Evolutionary conservation across 1,284 basidiomycete species (phyloP).

Genomic region (Phaffia rhodozyma): DNA sequence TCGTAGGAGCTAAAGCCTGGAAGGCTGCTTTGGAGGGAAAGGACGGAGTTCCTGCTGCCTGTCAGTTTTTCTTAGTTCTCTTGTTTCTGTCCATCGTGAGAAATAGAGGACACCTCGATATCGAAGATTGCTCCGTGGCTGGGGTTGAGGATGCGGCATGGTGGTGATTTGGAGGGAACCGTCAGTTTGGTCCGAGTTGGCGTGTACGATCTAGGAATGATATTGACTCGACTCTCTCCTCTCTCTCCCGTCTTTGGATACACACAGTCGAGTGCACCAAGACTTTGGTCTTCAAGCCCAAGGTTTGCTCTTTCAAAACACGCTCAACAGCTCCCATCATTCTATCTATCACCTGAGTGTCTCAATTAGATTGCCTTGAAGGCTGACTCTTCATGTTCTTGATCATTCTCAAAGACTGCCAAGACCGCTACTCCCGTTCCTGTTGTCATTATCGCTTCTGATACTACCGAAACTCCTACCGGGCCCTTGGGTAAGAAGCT

Average conservation of each 20-base stretch:
- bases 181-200: no score
- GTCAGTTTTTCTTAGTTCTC: background rate
- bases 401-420: constrained; percentile 42
- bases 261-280: constrained; percentile 14
- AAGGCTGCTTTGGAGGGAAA: constrained; percentile 21
- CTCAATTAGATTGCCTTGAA: background rate
- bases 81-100: background rate
- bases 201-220: no score
- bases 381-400: background rate
- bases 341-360: no score
- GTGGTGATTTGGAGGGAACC: no score
- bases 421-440: constrained; percentile 75
- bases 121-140: background rate
- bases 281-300: constrained; percentile 38
- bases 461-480: constrained; percentile 65
- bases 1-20: constrained; percentile 32
- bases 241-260: constrained; percentile 1
- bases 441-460: constrained; percentile 72
- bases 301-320: constrained; percentile 15
- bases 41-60: constrained; percentile 24
- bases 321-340: background rate
- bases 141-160: background rate
- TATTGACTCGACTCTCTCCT: background rate
- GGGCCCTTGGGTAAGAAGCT: constrained; percentile 66
- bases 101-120: background rate